Conservation (phyloP, 202 grass and related monocot species). For the Brachypodium distachyon region DNA sequence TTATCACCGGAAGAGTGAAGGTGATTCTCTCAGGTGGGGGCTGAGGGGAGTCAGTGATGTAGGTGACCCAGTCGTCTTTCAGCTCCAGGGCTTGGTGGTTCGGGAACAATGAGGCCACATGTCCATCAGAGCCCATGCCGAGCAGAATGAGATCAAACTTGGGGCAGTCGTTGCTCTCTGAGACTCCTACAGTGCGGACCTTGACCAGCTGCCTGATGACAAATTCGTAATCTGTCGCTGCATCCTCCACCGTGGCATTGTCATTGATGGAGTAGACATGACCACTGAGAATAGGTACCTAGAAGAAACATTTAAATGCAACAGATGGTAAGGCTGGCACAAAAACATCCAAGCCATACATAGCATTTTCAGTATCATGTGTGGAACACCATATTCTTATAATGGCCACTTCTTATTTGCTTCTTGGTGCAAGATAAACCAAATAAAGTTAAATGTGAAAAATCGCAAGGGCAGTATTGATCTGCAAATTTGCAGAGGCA, state of each 20-base stretch:
- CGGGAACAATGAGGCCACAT: slow-evolving; percentile 84
- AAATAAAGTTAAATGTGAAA: background rate
- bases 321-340: background rate
- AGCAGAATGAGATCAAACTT: slow-evolving; percentile 92
- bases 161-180: slow-evolving; percentile 64
- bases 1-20: slow-evolving; percentile 89
- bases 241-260: slow-evolving; percentile 67
- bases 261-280: slow-evolving; percentile 96
- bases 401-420: background rate
- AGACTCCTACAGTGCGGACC: slow-evolving; percentile 51
- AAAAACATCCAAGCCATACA: background rate
- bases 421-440: slow-evolving; percentile 10
- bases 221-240: slow-evolving; percentile 76
- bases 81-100: slow-evolving; percentile 54
- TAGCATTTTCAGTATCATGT: background rate
- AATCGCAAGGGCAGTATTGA: background rate
- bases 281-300: slow-evolving; percentile 70
- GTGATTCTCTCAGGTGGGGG: slow-evolving; percentile 91
- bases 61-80: slow-evolving; percentile 85
- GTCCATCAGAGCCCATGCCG: slow-evolving; percentile 56
- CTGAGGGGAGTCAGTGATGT: slow-evolving; percentile 79
- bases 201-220: slow-evolving; percentile 85
- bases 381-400: background rate
- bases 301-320: background rate
- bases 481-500: too few species aligned